Base-by-base conservation (phyloP, 2,329 filamentous ascomycete species). In the Alternaria postmessia region DNA sequence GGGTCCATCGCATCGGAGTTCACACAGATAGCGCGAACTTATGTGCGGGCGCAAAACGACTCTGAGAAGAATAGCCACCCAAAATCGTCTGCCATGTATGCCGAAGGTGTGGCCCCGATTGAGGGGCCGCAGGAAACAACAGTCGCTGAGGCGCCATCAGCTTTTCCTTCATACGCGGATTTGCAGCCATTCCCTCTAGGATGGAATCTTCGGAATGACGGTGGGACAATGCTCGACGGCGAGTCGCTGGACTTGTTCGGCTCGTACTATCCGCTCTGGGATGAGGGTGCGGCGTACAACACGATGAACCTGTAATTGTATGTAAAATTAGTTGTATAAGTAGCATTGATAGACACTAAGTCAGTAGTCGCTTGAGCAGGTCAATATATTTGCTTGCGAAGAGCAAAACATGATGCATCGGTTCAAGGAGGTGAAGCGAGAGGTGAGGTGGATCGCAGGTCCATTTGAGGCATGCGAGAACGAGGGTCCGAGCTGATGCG, bases 401-500 rank as follows among this genome's bases (percentile, higher is more conserved):
- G 18, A 22, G 39, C 39, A 9, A 22, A 41, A 20, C 18, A 22
- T 22, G 38, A 20, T 41, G 18, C 18, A 22, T 12, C 4, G 5
- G n/a, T 41, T 20, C 38, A 36, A 16, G 46, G 32, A 14, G 12
- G 18, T 36, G 18, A n/a, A 34, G 46, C 12, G 46, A 48, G 18
- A 34, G 9, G 20, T 48, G 30, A 32, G 28, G 18, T 32, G 46
- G 30, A 48, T 36, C 46, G 46, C 18, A 34, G 46, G 46, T 32
- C 44, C 28, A 20, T 22, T 48, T 48, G 44, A 48, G 44, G 44
- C 11, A 32, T 32, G 30, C 11, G 9, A 32, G 30, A 32, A 32
- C 30, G 44, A 48, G 44, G 44, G 44, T 34, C 46, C 18, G 46
- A 48, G 46, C 46, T 24, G 46, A 48, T 48, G 68, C 67, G 63